These are phyloP conservation scores for Infundibulicybe gibba DNA, from an alignment of 768 basidiomycete genomes.

Conservation along the genomic window DNA sequence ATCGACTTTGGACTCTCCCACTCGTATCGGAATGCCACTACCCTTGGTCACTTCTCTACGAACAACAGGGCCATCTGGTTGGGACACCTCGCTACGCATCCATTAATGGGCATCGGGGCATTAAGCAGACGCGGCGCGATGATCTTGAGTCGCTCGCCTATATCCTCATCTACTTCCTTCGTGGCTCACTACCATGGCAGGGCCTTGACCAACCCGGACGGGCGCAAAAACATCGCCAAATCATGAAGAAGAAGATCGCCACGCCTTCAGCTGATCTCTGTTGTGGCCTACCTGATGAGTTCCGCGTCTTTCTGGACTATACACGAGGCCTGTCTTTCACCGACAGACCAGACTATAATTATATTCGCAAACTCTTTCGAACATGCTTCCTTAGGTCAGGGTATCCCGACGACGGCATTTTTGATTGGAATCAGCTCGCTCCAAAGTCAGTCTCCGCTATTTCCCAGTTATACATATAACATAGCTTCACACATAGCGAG, in stretches of 20 bases:
- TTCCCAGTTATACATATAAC: too few relatives aligned
- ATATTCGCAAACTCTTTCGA: constrained; percentile 53
- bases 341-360: constrained; percentile 58
- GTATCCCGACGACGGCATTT: constrained; percentile 55
- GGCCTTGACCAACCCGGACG: constrained; percentile 79
- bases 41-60: too few relatives aligned
- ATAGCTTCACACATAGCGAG: too few relatives aligned
- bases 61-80: too few relatives aligned
- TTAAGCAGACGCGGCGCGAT: too few relatives aligned
- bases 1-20: too few relatives aligned
- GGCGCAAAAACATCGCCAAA: constrained; percentile 60
- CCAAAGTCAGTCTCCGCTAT: too few relatives aligned
- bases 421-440: constrained; percentile 55
- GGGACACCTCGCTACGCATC: constrained; percentile 84
- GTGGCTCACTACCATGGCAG: too few relatives aligned
- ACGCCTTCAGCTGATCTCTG: constrained; percentile 36
- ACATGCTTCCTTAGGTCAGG: constrained; percentile 35
- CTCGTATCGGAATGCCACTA: too few relatives aligned
- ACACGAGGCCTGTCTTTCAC: constrained; percentile 53
- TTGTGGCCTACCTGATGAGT: constrained; percentile 70
- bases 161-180: too few relatives aligned
- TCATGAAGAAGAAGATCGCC: constrained; percentile 30
- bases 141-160: too few relatives aligned
- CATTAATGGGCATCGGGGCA: too few relatives aligned
- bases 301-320: constrained; percentile 56